Conservation (phyloP, 331 rosid species). For the Quercus phellos region DNA sequence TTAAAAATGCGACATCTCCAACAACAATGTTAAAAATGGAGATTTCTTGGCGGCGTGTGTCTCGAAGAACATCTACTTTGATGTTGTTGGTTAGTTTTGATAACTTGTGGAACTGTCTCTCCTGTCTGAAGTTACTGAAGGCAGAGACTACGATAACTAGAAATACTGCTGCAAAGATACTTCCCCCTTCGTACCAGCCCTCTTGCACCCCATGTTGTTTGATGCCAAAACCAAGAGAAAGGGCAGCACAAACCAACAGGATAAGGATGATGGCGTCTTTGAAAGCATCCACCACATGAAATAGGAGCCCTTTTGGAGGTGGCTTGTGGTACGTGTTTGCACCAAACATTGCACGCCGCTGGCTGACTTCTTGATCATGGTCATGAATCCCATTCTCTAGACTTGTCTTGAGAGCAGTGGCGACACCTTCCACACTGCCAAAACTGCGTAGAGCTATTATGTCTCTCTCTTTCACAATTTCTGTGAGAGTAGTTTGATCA, state of each 20-base stretch:
- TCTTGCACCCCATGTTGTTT: conserved; percentile 59
- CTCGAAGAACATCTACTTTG: conserved; percentile 54
- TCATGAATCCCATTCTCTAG: conserved; percentile 46
- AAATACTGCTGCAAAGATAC: conserved; percentile 63
- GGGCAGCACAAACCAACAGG: conserved; percentile 67
- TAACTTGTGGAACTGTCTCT: conserved; percentile 61
- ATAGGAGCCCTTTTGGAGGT: conserved; percentile 54
- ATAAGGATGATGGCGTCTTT: conserved; percentile 70
- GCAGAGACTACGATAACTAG: conserved; percentile 68
- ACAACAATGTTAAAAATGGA: conserved; percentile 68
- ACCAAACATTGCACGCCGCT: conserved; percentile 39
- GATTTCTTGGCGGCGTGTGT: conserved; percentile 47
- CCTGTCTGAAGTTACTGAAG: conserved; percentile 74
- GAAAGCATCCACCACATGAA: conserved; percentile 62
- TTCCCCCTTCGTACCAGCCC: conserved; percentile 94
- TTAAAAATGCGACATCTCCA: conserved; percentile 61
- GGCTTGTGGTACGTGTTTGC: conserved; percentile 67
- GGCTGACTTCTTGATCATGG: conserved; percentile 24
- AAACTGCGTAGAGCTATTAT: conserved; percentile 9
- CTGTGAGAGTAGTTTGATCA: conserved; percentile 29
- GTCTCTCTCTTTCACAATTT: conserved; percentile 51
- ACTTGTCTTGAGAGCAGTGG: conserved; percentile 33
- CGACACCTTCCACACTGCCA: conserved; percentile 48
- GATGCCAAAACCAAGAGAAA: conserved; percentile 79
- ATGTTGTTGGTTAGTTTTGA: conserved; percentile 69